Conservation (phyloP, 352 stramenopile genomes). For the Peronosclerospora sorghi region DNA sequence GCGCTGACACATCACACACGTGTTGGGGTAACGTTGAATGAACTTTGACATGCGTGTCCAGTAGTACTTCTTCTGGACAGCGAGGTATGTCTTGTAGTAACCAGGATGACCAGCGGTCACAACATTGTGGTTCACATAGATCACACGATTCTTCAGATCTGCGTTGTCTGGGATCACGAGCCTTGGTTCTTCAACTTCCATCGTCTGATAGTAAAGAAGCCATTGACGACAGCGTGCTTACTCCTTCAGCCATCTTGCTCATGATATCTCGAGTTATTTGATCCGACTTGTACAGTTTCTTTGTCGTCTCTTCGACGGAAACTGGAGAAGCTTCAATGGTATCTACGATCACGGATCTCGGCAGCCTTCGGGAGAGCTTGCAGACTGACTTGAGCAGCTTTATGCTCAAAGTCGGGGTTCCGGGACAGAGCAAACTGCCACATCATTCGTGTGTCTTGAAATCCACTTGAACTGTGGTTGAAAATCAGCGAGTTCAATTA, state of each 20-base stretch:
- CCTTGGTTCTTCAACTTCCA: constrained; percentile 1
- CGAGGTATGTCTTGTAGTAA: constrained; percentile 8
- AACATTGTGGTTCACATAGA: constrained; percentile 10
- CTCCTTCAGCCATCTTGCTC: not conserved
- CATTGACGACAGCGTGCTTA: not conserved
- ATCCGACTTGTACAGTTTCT: not conserved
- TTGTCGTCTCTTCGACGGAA: not conserved
- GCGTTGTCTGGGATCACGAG: constrained; percentile 3
- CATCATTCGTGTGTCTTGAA: not conserved
- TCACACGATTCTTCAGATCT: constrained; percentile 10
- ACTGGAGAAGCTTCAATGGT: not conserved
- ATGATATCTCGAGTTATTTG: not conserved
- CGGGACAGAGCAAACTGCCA: not conserved
- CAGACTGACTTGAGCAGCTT: not conserved
- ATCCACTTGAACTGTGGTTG: constrained; percentile 7
- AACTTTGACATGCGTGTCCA: constrained; percentile 12
- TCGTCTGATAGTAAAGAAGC: constrained; percentile 3
- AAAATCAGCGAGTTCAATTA: constrained; percentile 5
- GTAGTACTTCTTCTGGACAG: constrained; percentile 2
- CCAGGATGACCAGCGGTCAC: constrained; percentile 1
- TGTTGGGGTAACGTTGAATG: constrained; percentile 1
- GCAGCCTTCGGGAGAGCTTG: not conserved
- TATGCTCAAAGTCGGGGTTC: not conserved
- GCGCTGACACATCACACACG: constrained; percentile 11
- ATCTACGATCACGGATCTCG: not conserved